phyloP scores from a whole-genome alignment of 495 filamentous ascomycete genomes.

The Penicillium coffeae region DNA sequence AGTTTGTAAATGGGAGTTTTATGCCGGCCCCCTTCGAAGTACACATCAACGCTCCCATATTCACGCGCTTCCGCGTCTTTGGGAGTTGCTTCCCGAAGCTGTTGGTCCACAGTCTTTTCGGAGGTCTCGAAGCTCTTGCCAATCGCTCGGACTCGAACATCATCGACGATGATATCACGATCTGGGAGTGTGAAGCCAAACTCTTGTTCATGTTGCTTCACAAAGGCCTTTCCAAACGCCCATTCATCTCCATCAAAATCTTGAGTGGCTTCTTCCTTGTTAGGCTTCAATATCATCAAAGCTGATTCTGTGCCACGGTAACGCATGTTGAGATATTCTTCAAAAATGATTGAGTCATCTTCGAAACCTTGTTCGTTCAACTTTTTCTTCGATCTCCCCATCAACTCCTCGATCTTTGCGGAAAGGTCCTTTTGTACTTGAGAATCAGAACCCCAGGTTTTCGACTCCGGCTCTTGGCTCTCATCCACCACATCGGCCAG shows the following conservation, averaged over 20 bases:
- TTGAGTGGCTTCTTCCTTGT: conserved; percentile 15
- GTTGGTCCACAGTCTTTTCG: conserved; percentile 80
- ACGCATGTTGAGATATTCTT: conserved; percentile 48
- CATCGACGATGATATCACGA: conserved; percentile 87
- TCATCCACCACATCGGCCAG: conserved; percentile 94
- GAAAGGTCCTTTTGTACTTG: conserved; percentile 12
- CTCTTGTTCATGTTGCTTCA: conserved; percentile 84
- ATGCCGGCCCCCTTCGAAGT: conserved; percentile 31
- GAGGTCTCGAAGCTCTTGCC: conserved; percentile 57
- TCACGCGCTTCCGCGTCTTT: conserved; percentile 28
- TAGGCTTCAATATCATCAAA: conserved; percentile 52
- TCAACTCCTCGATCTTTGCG: conserved; percentile 15
- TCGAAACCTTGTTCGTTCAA: conserved; percentile 32
- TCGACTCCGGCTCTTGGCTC: conserved; percentile 76
- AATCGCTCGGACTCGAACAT: conserved; percentile 84
- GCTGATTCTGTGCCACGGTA: conserved; percentile 48
- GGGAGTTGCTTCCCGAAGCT: conserved; percentile 64
- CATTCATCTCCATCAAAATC: conserved; percentile 37
- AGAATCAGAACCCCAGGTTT: conserved; percentile 21
- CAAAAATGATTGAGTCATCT: conserved; percentile 31
- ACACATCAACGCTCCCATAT: conserved; percentile 32
- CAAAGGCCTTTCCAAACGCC: conserved; percentile 78
- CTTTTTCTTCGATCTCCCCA: conserved; percentile 10
- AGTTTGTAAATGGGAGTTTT: not conserved
- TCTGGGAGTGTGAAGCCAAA: conserved; percentile 85